phyloP scores from a whole-genome alignment of 1,139 yeast genomes.

The Casaregolazyma lundiana region DNA sequence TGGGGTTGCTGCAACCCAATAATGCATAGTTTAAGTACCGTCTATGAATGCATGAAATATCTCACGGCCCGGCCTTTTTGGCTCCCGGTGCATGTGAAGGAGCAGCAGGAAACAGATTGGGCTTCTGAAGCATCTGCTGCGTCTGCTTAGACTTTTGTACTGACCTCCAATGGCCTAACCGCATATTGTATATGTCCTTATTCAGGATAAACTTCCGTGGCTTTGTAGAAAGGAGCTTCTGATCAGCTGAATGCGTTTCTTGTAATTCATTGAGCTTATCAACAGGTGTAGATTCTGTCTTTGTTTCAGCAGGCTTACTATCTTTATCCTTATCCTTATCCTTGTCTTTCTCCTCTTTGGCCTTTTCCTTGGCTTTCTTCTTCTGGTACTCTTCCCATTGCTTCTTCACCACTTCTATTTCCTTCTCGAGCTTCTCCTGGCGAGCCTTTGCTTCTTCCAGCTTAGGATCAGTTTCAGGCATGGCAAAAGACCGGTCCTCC shows the following conservation, averaged over 20 bases:
- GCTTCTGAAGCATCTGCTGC: constrained; percentile 40
- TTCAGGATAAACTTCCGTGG: constrained; percentile 50
- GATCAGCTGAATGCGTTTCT: constrained; percentile 20
- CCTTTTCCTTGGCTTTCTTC: constrained; percentile 20
- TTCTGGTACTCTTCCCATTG: constrained; percentile 29
- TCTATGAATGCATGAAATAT: not conserved
- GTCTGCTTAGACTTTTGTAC: constrained; percentile 40
- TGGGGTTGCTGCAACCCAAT: too few species aligned
- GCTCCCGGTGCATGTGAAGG: constrained; percentile 36
- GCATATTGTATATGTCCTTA: constrained; percentile 47
- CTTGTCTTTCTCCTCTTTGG: constrained; percentile 24
- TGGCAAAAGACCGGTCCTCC: constrained; percentile 57
- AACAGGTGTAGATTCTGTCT: constrained; percentile 12
- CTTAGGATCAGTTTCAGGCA: constrained; percentile 45
- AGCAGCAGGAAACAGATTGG: constrained; percentile 52
- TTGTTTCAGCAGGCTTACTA: constrained; percentile 19
- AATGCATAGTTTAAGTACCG: not conserved
- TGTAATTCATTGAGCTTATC: constrained; percentile 20
- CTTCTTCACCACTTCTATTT: constrained; percentile 38
- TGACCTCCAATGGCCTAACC: constrained; percentile 44
- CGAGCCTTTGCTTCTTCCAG: constrained; percentile 43
- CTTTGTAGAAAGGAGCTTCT: constrained; percentile 31
- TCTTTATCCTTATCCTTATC: constrained; percentile 20
- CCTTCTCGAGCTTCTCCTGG: constrained; percentile 39
- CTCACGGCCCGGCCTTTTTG: not conserved